phyloP scores from a whole-genome alignment of 768 basidiomycete species.

The Suillus lakei region DNA sequence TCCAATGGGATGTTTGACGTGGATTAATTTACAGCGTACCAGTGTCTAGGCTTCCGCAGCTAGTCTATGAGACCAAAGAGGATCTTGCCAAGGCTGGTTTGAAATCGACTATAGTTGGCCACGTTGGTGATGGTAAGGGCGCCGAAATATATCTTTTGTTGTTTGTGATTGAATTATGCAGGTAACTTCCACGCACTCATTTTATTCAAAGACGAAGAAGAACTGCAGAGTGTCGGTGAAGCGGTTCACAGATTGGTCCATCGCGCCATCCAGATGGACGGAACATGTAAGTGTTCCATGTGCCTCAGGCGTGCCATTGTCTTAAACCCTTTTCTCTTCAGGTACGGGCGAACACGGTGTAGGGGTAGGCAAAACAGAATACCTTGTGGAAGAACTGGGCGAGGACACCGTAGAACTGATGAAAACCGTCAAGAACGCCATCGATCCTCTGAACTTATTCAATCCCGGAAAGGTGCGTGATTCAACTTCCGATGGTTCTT shows the following conservation, averaged over 20 bases:
- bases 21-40: constrained; percentile 53
- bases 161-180: constrained; percentile 15
- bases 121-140: constrained; percentile 76
- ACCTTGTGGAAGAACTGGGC: constrained; percentile 84
- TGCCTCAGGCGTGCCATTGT: constrained; percentile 7
- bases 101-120: constrained; percentile 76
- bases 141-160: constrained; percentile 13
- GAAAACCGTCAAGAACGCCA: constrained; percentile 78
- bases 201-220: constrained; percentile 61
- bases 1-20: neutral
- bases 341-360: constrained; percentile 90
- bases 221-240: constrained; percentile 55
- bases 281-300: constrained; percentile 61
- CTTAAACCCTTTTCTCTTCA: constrained; percentile 30
- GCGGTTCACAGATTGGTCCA: constrained; percentile 75
- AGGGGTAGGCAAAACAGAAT: constrained; percentile 85
- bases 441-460: constrained; percentile 82
- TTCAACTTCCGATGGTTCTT: neutral
- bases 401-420: constrained; percentile 81
- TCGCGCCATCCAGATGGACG: constrained; percentile 74
- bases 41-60: constrained; percentile 67
- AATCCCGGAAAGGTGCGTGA: constrained; percentile 77
- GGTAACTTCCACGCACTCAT: constrained; percentile 56
- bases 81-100: constrained; percentile 67
- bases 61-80: constrained; percentile 78